phyloP scores from a whole-genome alignment of 148 eudicot genomes.

The Camellia japonica region DNA sequence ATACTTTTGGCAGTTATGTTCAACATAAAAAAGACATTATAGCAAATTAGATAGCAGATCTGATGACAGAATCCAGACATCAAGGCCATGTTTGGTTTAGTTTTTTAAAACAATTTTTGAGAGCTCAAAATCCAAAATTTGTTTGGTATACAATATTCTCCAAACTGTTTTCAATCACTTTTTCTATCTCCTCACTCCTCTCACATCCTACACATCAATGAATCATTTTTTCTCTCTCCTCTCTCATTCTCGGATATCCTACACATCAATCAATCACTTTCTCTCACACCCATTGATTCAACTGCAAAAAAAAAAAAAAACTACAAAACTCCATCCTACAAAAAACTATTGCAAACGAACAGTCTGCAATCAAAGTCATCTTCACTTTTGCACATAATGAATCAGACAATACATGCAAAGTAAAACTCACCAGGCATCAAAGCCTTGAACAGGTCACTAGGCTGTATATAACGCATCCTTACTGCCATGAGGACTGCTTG shows the following conservation, averaged over 20 bases:
- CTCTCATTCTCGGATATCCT: too few species aligned
- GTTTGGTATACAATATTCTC: too few species aligned
- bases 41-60: background rate
- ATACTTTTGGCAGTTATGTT: too few species aligned
- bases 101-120: too few species aligned
- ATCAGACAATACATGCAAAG: background rate
- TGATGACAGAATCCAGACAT: background rate
- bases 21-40: too few species aligned
- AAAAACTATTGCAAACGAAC: background rate
- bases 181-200: too few species aligned
- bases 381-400: background rate
- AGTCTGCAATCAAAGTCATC: background rate
- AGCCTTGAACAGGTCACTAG: conserved; percentile 10
- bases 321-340: background rate
- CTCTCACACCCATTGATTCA: too few species aligned
- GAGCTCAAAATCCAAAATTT: too few species aligned
- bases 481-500: conserved; percentile 79
- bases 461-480: conserved; percentile 15
- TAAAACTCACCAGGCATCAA: conserved; percentile 23
- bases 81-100: background rate
- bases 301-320: too few species aligned
- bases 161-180: too few species aligned
- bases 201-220: too few species aligned
- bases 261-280: too few species aligned
- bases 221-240: background rate